Conservation (phyloP, 192 early-diverging fungal genomes). For the Coemansia sp. region DNA sequence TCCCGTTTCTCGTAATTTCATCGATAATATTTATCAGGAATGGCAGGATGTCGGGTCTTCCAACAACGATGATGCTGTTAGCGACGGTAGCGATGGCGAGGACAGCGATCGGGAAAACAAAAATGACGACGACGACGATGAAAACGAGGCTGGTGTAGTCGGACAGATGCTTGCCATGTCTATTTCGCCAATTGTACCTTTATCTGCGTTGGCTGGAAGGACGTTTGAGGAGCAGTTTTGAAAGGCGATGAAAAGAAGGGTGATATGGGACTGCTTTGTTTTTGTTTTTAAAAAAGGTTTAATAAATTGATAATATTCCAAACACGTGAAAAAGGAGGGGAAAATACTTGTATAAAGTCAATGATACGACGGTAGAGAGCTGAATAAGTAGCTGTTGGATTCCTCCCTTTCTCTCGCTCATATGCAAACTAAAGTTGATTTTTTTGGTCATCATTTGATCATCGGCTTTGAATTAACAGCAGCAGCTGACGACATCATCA, state of each 20-base stretch:
- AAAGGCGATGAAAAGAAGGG: background rate
- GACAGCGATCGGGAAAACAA: conserved; percentile 58
- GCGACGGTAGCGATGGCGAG: conserved; percentile 57
- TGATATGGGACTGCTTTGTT: background rate
- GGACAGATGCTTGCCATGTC: conserved; percentile 50
- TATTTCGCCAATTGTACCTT: conserved; percentile 34
- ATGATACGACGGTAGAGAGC: no score
- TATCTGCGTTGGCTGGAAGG: conserved; percentile 16
- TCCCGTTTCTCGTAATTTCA: conserved; percentile 65
- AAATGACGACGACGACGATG: conserved; percentile 51
- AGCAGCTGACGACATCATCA: background rate
- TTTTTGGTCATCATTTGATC: background rate
- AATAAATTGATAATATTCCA: no score
- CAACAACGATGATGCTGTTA: conserved; percentile 49
- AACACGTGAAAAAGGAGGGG: no score
- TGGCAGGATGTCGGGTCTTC: conserved; percentile 69
- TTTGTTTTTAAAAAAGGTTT: background rate
- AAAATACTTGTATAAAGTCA: no score
- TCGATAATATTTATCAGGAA: conserved; percentile 75
- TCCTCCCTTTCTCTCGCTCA: no score
- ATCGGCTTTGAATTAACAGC: background rate
- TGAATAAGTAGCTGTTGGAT: no score
- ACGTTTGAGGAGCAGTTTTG: conserved; percentile 9
- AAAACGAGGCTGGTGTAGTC: conserved; percentile 33
- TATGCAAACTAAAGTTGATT: no score